Conservation (phyloP, 208 protist genomes). For the Acanthamoeba culbertsoni region DNA sequence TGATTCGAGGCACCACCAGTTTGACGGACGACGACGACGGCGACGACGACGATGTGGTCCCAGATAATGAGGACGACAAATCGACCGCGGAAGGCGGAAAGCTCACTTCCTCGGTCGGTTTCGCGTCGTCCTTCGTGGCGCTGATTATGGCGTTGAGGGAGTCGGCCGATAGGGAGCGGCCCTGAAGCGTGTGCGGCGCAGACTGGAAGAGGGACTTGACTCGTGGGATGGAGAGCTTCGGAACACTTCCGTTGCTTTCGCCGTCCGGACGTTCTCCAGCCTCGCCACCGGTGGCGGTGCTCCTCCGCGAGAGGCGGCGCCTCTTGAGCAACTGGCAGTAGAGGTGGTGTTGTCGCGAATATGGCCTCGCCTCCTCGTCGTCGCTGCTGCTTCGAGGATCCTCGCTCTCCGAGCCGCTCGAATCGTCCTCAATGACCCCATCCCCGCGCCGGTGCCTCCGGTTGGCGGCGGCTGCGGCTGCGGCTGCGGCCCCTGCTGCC, state of each 20-base stretch:
- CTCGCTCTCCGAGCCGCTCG: background rate
- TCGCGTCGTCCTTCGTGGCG: background rate
- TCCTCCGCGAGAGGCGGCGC: background rate
- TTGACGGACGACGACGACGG: background rate
- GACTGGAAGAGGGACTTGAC: slow-evolving; percentile 42
- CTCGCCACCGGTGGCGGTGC: background rate
- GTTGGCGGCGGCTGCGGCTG: background rate
- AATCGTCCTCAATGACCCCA: background rate
- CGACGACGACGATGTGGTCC: background rate
- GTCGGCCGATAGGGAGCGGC: slow-evolving; percentile 16
- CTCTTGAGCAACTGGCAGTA: slow-evolving; percentile 51
- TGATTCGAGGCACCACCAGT: background rate
- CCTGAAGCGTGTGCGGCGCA: background rate
- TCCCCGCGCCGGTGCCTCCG: background rate
- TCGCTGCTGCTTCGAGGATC: background rate
- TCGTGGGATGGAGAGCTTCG: slow-evolving; percentile 29
- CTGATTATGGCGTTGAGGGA: background rate
- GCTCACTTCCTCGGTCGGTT: background rate
- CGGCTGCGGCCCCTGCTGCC: background rate
- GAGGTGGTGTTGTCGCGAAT: slow-evolving; percentile 34
- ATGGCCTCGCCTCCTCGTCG: background rate
- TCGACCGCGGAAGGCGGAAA: background rate
- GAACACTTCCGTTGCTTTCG: slow-evolving; percentile 51
- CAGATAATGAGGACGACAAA: background rate
- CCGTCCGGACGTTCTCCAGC: slow-evolving; percentile 6